These are phyloP conservation scores for Flaveria linearis DNA, from an alignment of 129 eudicot species.

Conservation along the genomic window DNA sequence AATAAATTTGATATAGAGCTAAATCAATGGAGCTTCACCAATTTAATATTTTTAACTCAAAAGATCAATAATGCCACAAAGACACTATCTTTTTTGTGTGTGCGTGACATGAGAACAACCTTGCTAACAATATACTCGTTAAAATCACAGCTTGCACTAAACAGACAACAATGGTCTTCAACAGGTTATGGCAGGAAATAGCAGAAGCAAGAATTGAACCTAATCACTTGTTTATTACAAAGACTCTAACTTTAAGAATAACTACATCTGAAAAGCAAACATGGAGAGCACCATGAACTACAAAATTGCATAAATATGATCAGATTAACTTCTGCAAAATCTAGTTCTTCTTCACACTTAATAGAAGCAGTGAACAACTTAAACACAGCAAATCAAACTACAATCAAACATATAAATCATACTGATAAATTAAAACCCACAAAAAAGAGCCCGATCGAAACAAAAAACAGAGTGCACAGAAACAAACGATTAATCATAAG, in stretches of 20 bases:
- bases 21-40: constrained; percentile 6
- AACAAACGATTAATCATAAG: constrained; percentile 20
- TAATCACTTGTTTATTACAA: too few relatives aligned
- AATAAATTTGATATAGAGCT: not conserved
- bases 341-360: constrained; percentile 26
- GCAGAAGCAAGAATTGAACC: too few relatives aligned
- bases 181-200: too few relatives aligned
- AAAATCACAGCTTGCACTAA: too few relatives aligned
- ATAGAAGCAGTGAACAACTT: constrained; percentile 21
- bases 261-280: not conserved
- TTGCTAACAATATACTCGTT: too few relatives aligned
- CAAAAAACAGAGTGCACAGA: constrained; percentile 16
- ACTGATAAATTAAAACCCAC: constrained; percentile 19
- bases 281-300: not conserved
- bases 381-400: constrained; percentile 18
- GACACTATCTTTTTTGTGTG: too few relatives aligned
- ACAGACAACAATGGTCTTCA: too few relatives aligned
- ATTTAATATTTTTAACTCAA: not conserved
- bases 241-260: not conserved
- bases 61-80: not conserved
- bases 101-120: too few relatives aligned
- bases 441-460: not conserved
- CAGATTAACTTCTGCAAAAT: constrained; percentile 19
- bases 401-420: constrained; percentile 31
- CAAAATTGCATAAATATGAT: constrained; percentile 9